These are phyloP conservation scores for Boletus bicolor DNA, from an alignment of 768 basidiomycete genomes.

Conservation along the genomic window DNA sequence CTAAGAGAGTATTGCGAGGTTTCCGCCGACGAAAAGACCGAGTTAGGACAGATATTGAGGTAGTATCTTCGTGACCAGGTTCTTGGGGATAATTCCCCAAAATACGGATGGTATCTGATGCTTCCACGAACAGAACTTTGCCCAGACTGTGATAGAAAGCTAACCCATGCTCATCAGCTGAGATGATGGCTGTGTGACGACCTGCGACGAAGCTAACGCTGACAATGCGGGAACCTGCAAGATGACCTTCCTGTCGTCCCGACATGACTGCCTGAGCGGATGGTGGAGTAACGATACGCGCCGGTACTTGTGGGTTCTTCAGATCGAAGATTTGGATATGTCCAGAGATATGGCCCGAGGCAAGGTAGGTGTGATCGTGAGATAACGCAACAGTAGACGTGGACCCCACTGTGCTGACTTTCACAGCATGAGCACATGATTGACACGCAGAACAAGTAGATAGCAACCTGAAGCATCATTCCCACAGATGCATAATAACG, in stretches of 20 bases:
- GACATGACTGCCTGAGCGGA: constrained; percentile 64
- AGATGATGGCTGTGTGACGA: constrained; percentile 89
- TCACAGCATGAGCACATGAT: constrained; percentile 21
- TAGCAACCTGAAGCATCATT: constrained; percentile 58
- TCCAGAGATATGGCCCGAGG: constrained; percentile 81
- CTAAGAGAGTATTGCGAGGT: constrained; percentile 65
- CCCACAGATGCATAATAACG: constrained; percentile 75
- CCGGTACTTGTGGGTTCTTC: constrained; percentile 61
- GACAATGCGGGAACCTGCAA: constrained; percentile 74
- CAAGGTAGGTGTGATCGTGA: constrained; percentile 90
- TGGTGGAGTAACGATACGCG: constrained; percentile 68
- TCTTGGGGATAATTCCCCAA: constrained; percentile 84
- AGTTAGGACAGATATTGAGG: constrained; percentile 18
- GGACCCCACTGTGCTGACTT: constrained; percentile 63
- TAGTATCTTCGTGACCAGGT: not conserved
- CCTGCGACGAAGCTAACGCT: constrained; percentile 85
- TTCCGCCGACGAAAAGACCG: constrained; percentile 43
- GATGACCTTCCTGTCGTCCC: constrained; percentile 82
- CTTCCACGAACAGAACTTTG: constrained; percentile 92
- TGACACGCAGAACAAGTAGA: constrained; percentile 2
- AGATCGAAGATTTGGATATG: constrained; percentile 86
- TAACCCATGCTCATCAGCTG: constrained; percentile 85
- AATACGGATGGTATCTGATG: constrained; percentile 89
- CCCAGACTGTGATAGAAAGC: constrained; percentile 95
- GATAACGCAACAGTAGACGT: constrained; percentile 91